Conservation (phyloP, 2,329 filamentous ascomycete species). For the Aspergillus neotritici region DNA sequence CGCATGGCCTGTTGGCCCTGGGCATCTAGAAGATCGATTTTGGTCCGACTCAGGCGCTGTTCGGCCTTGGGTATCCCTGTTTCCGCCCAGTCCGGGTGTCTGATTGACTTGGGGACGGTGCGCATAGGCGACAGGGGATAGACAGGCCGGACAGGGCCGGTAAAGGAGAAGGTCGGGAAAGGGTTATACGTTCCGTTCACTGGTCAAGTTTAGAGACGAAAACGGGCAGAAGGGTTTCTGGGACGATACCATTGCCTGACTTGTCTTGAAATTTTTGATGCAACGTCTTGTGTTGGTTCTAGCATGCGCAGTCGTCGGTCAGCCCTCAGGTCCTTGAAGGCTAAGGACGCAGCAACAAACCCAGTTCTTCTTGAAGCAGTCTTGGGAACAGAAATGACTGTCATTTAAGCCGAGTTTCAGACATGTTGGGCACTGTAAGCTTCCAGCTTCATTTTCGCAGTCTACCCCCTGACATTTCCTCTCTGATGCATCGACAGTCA, state of each 20-base stretch:
- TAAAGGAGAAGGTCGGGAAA: conserved; percentile 74
- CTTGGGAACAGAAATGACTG: conserved; percentile 73
- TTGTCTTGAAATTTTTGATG: conserved; percentile 56
- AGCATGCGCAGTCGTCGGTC: conserved; percentile 3
- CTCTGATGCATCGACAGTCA: neutral
- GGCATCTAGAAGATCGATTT: conserved; percentile 69
- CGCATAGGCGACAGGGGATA: conserved; percentile 69
- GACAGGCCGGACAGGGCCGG: conserved; percentile 71
- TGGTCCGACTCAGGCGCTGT: conserved; percentile 60
- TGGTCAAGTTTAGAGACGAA: conserved; percentile 63
- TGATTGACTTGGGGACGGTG: conserved; percentile 68
- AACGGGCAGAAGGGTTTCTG: conserved; percentile 54
- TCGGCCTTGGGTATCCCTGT: conserved; percentile 63
- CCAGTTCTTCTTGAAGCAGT: conserved; percentile 96
- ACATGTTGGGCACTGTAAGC: conserved; percentile 85
- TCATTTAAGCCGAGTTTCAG: conserved; percentile 71
- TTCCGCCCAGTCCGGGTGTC: conserved; percentile 72
- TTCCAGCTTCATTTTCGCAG: conserved; percentile 74
- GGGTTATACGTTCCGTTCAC: conserved; percentile 78
- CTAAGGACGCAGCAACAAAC: conserved; percentile 47
- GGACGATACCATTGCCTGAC: conserved; percentile 66
- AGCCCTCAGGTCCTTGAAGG: neutral
- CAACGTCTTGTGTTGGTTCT: conserved; percentile 48
- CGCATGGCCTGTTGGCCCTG: conserved; percentile 77
- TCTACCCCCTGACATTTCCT: conserved; percentile 62